phyloP scores from a whole-genome alignment of 2,329 filamentous ascomycete genomes.

The Fusarium siculi region DNA sequence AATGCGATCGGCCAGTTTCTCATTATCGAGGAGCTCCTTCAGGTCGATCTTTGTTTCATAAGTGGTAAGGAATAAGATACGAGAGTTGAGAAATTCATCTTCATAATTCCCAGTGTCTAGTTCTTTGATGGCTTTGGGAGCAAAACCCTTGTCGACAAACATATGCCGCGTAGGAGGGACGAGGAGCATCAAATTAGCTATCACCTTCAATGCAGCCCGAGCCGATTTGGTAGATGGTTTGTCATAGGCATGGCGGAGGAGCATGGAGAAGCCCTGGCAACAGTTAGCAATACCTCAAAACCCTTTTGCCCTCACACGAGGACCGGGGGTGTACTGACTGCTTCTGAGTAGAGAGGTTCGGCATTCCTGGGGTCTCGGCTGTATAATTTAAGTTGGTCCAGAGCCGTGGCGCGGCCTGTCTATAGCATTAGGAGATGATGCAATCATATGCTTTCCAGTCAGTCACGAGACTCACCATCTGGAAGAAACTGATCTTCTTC shows the following conservation, averaged over 20 bases:
- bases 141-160: slow-evolving; percentile 59
- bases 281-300: slow-evolving; percentile 14
- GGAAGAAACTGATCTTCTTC: slow-evolving; percentile 66
- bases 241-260: slow-evolving; percentile 79
- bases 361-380: slow-evolving; percentile 76
- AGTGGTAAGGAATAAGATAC: slow-evolving; percentile 57
- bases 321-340: slow-evolving; percentile 61
- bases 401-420: slow-evolving; percentile 69
- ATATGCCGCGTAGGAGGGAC: slow-evolving; percentile 56
- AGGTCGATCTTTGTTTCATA: slow-evolving; percentile 62
- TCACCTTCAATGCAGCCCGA: slow-evolving; percentile 80
- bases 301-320: not conserved
- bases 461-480: slow-evolving; percentile 58
- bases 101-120: slow-evolving; percentile 80
- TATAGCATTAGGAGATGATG: slow-evolving; percentile 21
- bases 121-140: slow-evolving; percentile 72
- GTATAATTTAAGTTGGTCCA: slow-evolving; percentile 75
- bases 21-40: slow-evolving; percentile 58
- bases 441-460: not conserved
- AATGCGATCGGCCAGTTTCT: slow-evolving; percentile 65
- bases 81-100: slow-evolving; percentile 80
- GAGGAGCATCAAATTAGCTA: slow-evolving; percentile 79
- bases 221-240: slow-evolving; percentile 70
- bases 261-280: slow-evolving; percentile 75
- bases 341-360: slow-evolving; percentile 84